Evolutionary conservation across 192 early-diverging fungal genomes (phyloP), one percentile per base, ranked within the genome.

Genomic region (Gamsiella multidivaricata): DNA sequence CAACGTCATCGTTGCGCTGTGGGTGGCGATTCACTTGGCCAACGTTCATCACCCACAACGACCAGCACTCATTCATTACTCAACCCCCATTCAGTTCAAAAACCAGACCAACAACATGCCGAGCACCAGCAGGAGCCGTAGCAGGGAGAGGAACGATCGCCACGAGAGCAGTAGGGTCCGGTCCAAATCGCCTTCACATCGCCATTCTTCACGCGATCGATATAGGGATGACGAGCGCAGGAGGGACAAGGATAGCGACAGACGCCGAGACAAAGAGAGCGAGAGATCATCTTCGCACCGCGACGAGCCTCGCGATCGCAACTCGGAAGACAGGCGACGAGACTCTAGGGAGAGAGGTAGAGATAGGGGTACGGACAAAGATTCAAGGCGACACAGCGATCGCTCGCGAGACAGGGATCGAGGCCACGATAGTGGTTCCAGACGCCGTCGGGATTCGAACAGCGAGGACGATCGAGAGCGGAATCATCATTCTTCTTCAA

Each of bases 51-150:
- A 5, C 15, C 5, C 14, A 29, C 28, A 8, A 42, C 17, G 41
- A 42, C n/a, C n/a, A n/a, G n/a, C n/a, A n/a, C n/a, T n/a, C n/a
- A n/a, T n/a, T n/a, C n/a, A n/a, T n/a, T n/a, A n/a, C n/a, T n/a
- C n/a, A n/a, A n/a, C n/a, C n/a, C n/a, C n/a, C n/a, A n/a, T n/a
- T n/a, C n/a, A n/a, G n/a, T n/a, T n/a, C n/a, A n/a, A n/a, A n/a
- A n/a, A n/a, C n/a, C n/a, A n/a, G n/a, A n/a, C n/a, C 46, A 67
- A 18, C 33, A 12, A 29, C 43, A 73, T 63, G 54, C 42, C 61
- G 43, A 63, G 49, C 54, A 73, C 61, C 23, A 73, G 55, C 23
- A 64, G 61, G 36, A 73, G 70, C 10, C 70, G 36, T 33, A 65
- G 61, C 39, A 57, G 29, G 23, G 70, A 73, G 25, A 73, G 70